Conservation (phyloP, 495 filamentous ascomycete species). For the Astrocystis sublimbata region DNA sequence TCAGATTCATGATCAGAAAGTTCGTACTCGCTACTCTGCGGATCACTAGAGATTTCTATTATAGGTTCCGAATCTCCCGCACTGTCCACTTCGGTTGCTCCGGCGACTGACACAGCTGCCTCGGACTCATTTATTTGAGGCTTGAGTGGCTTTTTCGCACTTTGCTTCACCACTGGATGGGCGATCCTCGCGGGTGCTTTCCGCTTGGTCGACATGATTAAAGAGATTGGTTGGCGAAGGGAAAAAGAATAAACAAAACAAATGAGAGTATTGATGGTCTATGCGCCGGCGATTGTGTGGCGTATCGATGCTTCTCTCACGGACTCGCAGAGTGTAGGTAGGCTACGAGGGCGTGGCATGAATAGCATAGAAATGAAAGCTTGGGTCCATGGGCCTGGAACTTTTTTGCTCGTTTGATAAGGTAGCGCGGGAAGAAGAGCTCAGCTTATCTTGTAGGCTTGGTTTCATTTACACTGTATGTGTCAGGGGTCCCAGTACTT, state of each 20-base stretch:
- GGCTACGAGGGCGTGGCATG: not conserved
- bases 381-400: conserved; percentile 11
- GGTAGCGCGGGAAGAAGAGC: not conserved
- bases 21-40: conserved; percentile 44
- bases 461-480: no score
- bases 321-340: not conserved
- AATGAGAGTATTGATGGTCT: not conserved
- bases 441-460: no score
- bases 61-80: conserved; percentile 36
- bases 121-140: conserved; percentile 75
- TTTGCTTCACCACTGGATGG: conserved; percentile 56
- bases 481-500: no score
- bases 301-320: not conserved
- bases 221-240: not conserved
- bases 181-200: conserved; percentile 51
- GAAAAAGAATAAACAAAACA: not conserved
- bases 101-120: conserved; percentile 56
- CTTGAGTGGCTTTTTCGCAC: conserved; percentile 57
- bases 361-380: not conserved
- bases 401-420: conserved; percentile 21
- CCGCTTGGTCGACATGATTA: conserved; percentile 54
- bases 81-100: conserved; percentile 26
- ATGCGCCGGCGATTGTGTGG: not conserved
- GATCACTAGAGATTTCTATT: conserved; percentile 61
- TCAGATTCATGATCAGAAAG: conserved; percentile 33